Conservation (phyloP, 805 yeast species). For the Starmerella asiatica region DNA sequence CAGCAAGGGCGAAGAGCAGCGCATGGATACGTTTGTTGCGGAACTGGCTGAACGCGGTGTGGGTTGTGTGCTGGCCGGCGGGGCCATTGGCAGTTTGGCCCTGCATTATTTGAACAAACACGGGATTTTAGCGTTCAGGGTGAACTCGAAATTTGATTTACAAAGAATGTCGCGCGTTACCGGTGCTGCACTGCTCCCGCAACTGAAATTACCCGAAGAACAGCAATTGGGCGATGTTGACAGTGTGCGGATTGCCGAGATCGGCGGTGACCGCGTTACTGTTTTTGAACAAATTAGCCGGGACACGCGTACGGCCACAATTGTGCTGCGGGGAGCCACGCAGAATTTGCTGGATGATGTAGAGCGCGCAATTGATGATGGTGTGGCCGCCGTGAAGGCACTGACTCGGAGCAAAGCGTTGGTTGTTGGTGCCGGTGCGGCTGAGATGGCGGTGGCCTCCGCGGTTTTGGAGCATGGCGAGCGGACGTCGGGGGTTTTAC, state of each 20-base stretch:
- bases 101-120: conserved; percentile 83
- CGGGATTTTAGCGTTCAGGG: conserved; percentile 70
- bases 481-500: conserved; percentile 81
- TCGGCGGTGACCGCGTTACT: conserved; percentile 96
- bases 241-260: conserved; percentile 77
- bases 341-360: conserved; percentile 85
- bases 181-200: conserved; percentile 94
- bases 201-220: conserved; percentile 67
- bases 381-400: conserved; percentile 84
- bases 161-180: conserved; percentile 91
- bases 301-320: conserved; percentile 74
- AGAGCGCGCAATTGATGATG: conserved; percentile 95
- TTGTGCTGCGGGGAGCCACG: conserved; percentile 91
- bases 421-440: conserved; percentile 93
- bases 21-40: conserved; percentile 70
- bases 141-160: conserved; percentile 85
- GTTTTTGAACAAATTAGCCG: conserved; percentile 65
- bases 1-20: conserved; percentile 91
- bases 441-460: conserved; percentile 76
- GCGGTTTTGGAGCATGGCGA: conserved; percentile 78
- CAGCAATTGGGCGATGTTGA: conserved; percentile 88
- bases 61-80: conserved; percentile 83
- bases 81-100: conserved; percentile 84
- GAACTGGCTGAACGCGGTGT: conserved; percentile 69
- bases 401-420: conserved; percentile 67